Evolutionary conservation across 2,329 filamentous ascomycete genomes (phyloP).

Genomic region (Stemphylium beticola): DNA sequence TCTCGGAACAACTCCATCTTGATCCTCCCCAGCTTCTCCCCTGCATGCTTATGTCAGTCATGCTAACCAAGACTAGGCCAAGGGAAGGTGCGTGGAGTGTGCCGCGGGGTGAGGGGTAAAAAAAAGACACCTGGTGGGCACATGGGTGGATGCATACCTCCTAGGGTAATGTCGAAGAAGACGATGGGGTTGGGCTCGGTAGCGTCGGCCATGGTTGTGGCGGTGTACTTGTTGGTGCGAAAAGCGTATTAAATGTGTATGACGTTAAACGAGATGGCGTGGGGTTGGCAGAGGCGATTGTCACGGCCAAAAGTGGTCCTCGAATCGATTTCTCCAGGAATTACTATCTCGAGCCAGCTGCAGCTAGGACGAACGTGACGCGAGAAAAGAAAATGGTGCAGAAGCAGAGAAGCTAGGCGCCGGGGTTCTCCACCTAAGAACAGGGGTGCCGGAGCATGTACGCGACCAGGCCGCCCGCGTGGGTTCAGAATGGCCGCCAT

Average conservation of each 20-base stretch:
- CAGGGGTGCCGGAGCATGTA: no score
- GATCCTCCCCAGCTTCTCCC: slow-evolving; percentile 46
- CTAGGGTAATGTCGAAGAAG: slow-evolving; percentile 80
- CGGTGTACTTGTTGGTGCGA: slow-evolving; percentile 26
- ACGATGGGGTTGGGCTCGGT: slow-evolving; percentile 58
- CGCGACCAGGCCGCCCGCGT: no score
- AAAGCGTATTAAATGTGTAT: neutral
- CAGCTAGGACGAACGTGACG: neutral
- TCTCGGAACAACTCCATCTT: slow-evolving; percentile 77
- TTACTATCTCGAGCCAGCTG: slow-evolving; percentile 11
- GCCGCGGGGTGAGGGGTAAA: slow-evolving; percentile 19
- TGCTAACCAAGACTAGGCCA: slow-evolving; percentile 11
- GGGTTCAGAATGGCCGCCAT: neutral
- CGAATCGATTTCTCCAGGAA: neutral
- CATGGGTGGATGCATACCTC: slow-evolving; percentile 62
- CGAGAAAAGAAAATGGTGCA: slow-evolving; percentile 6
- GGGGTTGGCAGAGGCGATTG: slow-evolving; percentile 6
- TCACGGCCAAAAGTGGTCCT: neutral
- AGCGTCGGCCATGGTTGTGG: slow-evolving; percentile 44
- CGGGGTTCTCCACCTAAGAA: no score
- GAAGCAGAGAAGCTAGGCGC: slow-evolving; percentile 5
- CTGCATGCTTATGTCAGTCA: slow-evolving; percentile 36
- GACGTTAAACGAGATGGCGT: slow-evolving; percentile 13
- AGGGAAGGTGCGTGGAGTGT: slow-evolving; percentile 19
- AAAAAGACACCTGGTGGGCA: neutral